Percentiles rank a stretch among this genome's conserved stretches.
Conservation (phyloP, 164 flowering plant genomes). For the Nymphaea colorata region DNA sequence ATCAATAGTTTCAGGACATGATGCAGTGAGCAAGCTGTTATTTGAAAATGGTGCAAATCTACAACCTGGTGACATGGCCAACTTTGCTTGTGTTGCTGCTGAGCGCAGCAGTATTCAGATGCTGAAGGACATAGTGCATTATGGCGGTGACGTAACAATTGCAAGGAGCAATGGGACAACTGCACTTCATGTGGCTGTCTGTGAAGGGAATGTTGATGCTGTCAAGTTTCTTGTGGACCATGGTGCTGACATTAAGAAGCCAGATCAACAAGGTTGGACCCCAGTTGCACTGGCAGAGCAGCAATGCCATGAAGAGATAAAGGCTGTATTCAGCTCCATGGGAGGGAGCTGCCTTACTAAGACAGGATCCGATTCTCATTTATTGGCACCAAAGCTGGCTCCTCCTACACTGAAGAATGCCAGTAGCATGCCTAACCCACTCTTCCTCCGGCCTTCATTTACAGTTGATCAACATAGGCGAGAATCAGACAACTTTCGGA, state of each 20-base stretch:
- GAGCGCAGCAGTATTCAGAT: conserved; percentile 48
- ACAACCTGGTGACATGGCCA: conserved; percentile 43
- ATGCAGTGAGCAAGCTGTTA: conserved; percentile 30
- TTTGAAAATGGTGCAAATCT: conserved; percentile 45
- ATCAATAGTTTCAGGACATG: conserved; percentile 51
- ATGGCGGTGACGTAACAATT: conserved; percentile 47
- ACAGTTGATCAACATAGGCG: conserved; percentile 8
- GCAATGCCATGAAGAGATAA: conserved; percentile 70
- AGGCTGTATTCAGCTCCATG: conserved; percentile 27
- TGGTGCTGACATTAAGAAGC: conserved; percentile 52
- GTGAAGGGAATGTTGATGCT: conserved; percentile 52
- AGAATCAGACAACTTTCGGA: conserved; percentile 46
- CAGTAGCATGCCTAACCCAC: not conserved
- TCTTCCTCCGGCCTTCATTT: not conserved
- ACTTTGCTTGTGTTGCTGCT: conserved; percentile 61
- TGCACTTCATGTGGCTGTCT: conserved; percentile 76
- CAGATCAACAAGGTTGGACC: conserved; percentile 64
- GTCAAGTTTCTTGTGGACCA: conserved; percentile 46
- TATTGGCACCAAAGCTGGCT: conserved; percentile 8
- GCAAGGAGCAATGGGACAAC: conserved; percentile 28
- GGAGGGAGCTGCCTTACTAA: not conserved
- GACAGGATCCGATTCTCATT: conserved; percentile 31
- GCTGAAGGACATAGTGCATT: conserved; percentile 32
- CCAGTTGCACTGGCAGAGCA: conserved; percentile 74
- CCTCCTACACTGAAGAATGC: not conserved